phyloP scores from a whole-genome alignment of 2,329 filamentous ascomycete species.

The Fusarium chaquense region DNA sequence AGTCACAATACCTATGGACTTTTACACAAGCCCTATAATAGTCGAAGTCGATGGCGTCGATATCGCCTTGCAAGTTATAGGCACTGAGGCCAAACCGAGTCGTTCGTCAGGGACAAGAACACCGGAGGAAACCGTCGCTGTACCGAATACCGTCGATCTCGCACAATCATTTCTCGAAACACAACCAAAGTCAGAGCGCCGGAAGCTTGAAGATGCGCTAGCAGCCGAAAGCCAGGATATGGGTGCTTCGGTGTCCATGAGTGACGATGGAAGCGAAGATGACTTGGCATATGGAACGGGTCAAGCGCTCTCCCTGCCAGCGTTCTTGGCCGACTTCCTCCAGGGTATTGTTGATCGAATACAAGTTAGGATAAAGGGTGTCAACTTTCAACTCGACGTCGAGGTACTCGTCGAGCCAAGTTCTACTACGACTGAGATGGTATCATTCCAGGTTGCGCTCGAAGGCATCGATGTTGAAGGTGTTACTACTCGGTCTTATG shows the following conservation, averaged over 20 bases:
- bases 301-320: constrained; percentile 74
- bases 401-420: constrained; percentile 64
- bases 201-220: constrained; percentile 76
- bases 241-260: constrained; percentile 69
- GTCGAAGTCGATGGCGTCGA: constrained; percentile 86
- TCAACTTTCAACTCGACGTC: constrained; percentile 75
- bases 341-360: constrained; percentile 80
- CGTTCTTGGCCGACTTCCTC: constrained; percentile 77
- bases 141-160: constrained; percentile 78
- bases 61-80: constrained; percentile 70
- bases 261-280: constrained; percentile 72
- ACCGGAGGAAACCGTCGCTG: constrained; percentile 50
- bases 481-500: constrained; percentile 61
- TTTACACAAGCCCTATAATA: constrained; percentile 85
- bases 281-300: constrained; percentile 75
- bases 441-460: constrained; percentile 74
- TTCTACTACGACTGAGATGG: constrained; percentile 62
- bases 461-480: constrained; percentile 76
- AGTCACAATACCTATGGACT: constrained; percentile 87
- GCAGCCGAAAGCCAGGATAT: constrained; percentile 72
- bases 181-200: constrained; percentile 73
- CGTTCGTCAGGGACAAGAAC: constrained; percentile 57
- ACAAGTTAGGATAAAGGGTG: constrained; percentile 72
- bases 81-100: constrained; percentile 47
- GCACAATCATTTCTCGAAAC: constrained; percentile 83